Conservation (phyloP, 257 asterid species). For the Primulina tabacum region DNA sequence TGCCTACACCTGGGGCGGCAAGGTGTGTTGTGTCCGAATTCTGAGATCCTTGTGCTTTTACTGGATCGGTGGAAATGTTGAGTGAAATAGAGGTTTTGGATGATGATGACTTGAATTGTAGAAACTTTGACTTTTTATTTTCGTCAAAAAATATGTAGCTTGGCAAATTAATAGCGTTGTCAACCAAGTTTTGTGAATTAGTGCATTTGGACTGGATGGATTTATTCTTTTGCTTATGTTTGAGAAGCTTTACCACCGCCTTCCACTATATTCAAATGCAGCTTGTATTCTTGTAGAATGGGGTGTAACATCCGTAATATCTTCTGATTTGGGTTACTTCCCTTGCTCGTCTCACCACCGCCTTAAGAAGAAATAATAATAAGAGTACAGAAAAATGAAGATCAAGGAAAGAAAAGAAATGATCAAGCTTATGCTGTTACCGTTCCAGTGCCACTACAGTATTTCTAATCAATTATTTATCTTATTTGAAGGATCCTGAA, state of each 20-base stretch:
- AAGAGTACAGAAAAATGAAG: neutral
- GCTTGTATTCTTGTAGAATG: no score
- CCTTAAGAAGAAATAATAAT: neutral
- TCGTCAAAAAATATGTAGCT: no score
- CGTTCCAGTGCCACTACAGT: neutral
- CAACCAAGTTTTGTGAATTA: neutral
- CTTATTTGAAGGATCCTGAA: slow-evolving; percentile 82
- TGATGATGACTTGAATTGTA: neutral
- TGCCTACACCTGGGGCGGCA: slow-evolving; percentile 93
- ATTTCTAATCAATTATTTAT: slow-evolving; percentile 22
- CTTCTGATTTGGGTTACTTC: neutral
- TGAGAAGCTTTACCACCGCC: neutral
- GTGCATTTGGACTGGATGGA: neutral
- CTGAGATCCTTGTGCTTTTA: neutral
- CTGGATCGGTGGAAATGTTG: neutral
- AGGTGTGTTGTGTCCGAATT: slow-evolving; percentile 34
- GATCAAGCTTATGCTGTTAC: neutral
- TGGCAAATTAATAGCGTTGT: neutral
- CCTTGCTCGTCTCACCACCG: neutral
- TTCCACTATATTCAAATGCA: neutral
- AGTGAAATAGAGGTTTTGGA: neutral
- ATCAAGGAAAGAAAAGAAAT: neutral
- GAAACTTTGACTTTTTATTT: no score
- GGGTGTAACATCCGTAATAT: no score
- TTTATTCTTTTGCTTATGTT: neutral